Percentiles rank a stretch among this genome's conserved stretches.
Conservation (phyloP, 192 early-diverging fungal species). For the Backusella morwellensis region DNA sequence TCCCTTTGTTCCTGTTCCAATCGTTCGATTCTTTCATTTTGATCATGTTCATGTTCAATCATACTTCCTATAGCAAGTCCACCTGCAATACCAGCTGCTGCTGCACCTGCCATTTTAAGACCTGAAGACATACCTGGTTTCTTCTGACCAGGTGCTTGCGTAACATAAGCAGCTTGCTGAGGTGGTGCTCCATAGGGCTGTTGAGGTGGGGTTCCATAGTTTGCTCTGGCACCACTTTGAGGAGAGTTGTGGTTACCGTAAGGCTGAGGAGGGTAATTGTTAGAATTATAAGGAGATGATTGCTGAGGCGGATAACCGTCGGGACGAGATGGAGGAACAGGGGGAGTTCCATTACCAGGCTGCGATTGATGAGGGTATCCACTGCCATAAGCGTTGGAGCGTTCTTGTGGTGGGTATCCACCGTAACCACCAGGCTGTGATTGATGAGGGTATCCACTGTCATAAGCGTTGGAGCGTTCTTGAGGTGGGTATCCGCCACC, state of each 20-base stretch:
- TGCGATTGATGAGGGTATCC: constrained; percentile 4
- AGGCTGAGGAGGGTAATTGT: constrained; percentile 12
- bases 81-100: constrained; percentile 25
- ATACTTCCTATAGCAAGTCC: constrained; percentile 34
- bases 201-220: not conserved
- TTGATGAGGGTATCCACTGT: not conserved
- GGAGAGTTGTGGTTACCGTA: not conserved
- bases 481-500: constrained; percentile 5
- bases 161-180: not conserved
- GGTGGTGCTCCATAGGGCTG: not conserved
- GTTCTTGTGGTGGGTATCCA: not conserved
- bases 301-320: constrained; percentile 14
- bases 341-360: constrained; percentile 5
- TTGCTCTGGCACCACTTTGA: not conserved
- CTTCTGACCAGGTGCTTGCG: not conserved
- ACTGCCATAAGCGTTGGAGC: not conserved
- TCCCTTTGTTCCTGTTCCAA: constrained; percentile 25
- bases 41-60: constrained; percentile 29
- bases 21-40: constrained; percentile 25
- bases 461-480: not conserved
- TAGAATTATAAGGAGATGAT: constrained; percentile 9
- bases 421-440: constrained; percentile 3
- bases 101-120: constrained; percentile 28
- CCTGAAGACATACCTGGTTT: constrained; percentile 23
- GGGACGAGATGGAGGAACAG: not conserved